These are phyloP conservation scores for Diaporthe caulivora DNA, from an alignment of 2,329 filamentous ascomycete species.

Conservation along the genomic window DNA sequence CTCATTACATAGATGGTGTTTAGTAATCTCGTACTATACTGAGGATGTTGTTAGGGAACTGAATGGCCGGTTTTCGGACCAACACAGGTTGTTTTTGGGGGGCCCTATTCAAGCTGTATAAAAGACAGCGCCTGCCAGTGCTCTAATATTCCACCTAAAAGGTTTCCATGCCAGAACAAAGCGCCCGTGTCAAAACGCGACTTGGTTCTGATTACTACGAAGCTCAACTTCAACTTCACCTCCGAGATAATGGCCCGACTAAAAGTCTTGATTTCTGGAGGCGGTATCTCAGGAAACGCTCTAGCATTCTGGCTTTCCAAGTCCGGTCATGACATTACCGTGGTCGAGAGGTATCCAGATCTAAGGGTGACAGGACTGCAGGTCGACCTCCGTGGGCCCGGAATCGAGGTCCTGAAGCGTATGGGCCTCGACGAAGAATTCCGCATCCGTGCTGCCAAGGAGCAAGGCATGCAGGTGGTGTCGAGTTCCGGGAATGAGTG, in stretches of 20 bases:
- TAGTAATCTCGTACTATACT: background rate
- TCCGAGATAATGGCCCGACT: constrained; percentile 46
- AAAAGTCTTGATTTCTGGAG: constrained; percentile 62
- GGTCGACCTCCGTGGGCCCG: constrained; percentile 59
- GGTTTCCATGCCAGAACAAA: background rate
- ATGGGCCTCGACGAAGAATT: constrained; percentile 56
- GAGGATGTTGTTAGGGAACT: no score
- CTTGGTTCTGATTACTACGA: no score
- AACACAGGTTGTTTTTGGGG: no score
- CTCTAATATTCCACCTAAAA: no score
- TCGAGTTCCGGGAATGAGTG: constrained; percentile 51
- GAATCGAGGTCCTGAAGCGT: constrained; percentile 52
- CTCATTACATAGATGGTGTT: background rate
- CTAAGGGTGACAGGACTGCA: constrained; percentile 58
- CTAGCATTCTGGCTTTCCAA: constrained; percentile 57
- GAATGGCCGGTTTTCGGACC: no score
- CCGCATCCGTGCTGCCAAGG: constrained; percentile 54
- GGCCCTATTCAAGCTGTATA: no score
- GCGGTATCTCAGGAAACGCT: constrained; percentile 58
- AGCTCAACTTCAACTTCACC: background rate
- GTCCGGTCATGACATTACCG: constrained; percentile 53
- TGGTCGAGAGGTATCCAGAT: constrained; percentile 55
- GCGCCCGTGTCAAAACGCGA: no score
- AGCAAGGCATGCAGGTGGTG: constrained; percentile 62
- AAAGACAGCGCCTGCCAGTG: no score